A percentile compares a stretch with the other conserved stretches of the same genome.
These are phyloP conservation scores for Glarea lozoyensis DNA, from an alignment of 495 filamentous ascomycete genomes.

Conservation along the genomic window DNA sequence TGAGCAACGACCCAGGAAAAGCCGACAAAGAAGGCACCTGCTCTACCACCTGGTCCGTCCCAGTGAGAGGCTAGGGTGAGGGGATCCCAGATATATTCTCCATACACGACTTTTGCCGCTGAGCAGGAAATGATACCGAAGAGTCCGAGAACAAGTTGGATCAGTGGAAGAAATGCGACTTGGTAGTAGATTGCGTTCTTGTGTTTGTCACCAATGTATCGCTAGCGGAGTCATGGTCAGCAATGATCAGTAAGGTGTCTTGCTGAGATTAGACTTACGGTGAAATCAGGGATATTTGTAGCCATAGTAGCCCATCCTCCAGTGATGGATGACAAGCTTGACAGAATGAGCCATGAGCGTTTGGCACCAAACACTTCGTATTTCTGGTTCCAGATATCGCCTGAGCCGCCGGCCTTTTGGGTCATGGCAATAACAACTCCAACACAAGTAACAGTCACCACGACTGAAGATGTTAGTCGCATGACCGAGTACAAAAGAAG, in stretches of 20 bases:
- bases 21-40: constrained; percentile 45
- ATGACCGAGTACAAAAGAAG: not conserved
- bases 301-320: constrained; percentile 31
- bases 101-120: constrained; percentile 45
- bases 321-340: constrained; percentile 34
- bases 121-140: constrained; percentile 41
- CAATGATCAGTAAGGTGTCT: no score
- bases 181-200: constrained; percentile 49
- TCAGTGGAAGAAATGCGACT: constrained; percentile 44
- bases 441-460: constrained; percentile 29
- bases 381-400: constrained; percentile 36
- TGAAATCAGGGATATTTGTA: constrained; percentile 50
- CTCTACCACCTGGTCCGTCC: constrained; percentile 37
- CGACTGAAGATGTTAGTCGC: constrained; percentile 14
- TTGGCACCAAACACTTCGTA: constrained; percentile 26
- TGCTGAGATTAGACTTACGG: constrained; percentile 47
- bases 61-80: constrained; percentile 44
- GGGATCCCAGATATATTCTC: constrained; percentile 49
- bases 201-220: no score
- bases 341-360: constrained; percentile 33
- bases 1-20: constrained; percentile 43
- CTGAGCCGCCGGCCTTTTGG: constrained; percentile 33
- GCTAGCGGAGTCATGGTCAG: no score
- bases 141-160: constrained; percentile 42
- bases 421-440: constrained; percentile 36